A percentile compares a stretch with the other conserved stretches of the same genome.
These are phyloP conservation scores for Mycena rebaudengoi DNA, from an alignment of 768 basidiomycete species.

Conservation along the genomic window DNA sequence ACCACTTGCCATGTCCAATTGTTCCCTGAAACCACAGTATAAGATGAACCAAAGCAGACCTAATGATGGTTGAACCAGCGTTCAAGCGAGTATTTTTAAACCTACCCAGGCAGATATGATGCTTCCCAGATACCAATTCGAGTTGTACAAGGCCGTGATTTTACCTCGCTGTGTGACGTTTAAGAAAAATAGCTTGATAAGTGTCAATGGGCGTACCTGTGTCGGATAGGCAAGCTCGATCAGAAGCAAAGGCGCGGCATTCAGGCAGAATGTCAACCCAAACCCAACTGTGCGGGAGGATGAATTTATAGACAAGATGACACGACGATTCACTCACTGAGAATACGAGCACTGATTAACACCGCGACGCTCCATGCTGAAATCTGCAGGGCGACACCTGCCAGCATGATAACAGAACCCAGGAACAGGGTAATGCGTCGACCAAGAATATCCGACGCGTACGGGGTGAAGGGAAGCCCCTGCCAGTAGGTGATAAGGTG, in stretches of 20 bases:
- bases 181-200: neutral
- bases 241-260: conserved; percentile 69
- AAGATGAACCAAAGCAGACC: conserved; percentile 54
- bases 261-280: conserved; percentile 68
- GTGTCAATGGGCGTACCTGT: conserved; percentile 50
- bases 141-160: conserved; percentile 73
- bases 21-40: conserved; percentile 44
- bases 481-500: conserved; percentile 29
- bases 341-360: conserved; percentile 65
- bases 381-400: conserved; percentile 66
- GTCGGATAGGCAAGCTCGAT: conserved; percentile 78
- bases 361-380: conserved; percentile 53
- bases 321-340: conserved; percentile 47
- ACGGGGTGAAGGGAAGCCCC: conserved; percentile 71
- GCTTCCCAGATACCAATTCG: conserved; percentile 79
- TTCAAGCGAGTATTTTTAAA: neutral
- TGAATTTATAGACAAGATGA: conserved; percentile 14
- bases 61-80: conserved; percentile 19
- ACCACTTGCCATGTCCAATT: conserved; percentile 74
- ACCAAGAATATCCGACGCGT: conserved; percentile 67
- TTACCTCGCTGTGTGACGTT: conserved; percentile 52
- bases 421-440: conserved; percentile 66
- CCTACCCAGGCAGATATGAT: conserved; percentile 62
- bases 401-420: conserved; percentile 70
- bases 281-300: conserved; percentile 59